Base-by-base conservation (phyloP, 305 asterid genomes). In the Solanum hybrid region DNA sequence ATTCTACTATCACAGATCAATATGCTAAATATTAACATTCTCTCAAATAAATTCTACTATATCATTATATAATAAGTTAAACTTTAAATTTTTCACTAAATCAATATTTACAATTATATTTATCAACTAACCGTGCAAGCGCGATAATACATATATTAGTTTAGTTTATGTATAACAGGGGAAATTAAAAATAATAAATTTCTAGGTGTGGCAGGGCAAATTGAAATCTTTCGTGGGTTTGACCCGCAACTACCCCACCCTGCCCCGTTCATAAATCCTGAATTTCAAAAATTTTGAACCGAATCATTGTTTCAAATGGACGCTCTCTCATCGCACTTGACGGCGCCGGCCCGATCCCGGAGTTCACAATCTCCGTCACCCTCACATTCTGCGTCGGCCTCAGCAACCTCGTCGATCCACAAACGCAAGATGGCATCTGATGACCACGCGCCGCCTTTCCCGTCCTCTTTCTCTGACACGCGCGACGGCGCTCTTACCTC, bases 361-460 rank as follows among this genome's bases (percentile, higher is more conserved):
- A 96, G 97, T 90, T 96, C 98, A 26, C 99, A 95, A 40, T 94
- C 99, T 4, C 94, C 97, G 88, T 97, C 99, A 36, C 99, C 99
- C 4, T 96, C 99, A 34, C 99, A 96, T 91, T 97, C 99, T 16
- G 98, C 99, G 22, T 94, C 99, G 66, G 99, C 99, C 88, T 96
- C 99, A 87, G 99, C 98, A 89, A 95, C 98, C 38, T 97, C 99
- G 22, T 94, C 99, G 8, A 92, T 97, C 89, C 98, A 91, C 94
- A 96, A 96, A 91, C 97, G 99, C 46, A 96, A 97, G 92, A 90
- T 94, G 77, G 94, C 92, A 60, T 90, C 97, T 77, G 98, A 97
- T 2, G 98, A 96, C 91, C 98, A 91, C 93, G 98, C 95, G 73
- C 98, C 95, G 78, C 98, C 96, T 6, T 94, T 97, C 42, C 98